A percentile compares a stretch with the other conserved stretches of the same genome.
Evolutionary conservation across 2,329 filamentous ascomycete species (phyloP).

Genomic region (Xylariales sp.): DNA sequence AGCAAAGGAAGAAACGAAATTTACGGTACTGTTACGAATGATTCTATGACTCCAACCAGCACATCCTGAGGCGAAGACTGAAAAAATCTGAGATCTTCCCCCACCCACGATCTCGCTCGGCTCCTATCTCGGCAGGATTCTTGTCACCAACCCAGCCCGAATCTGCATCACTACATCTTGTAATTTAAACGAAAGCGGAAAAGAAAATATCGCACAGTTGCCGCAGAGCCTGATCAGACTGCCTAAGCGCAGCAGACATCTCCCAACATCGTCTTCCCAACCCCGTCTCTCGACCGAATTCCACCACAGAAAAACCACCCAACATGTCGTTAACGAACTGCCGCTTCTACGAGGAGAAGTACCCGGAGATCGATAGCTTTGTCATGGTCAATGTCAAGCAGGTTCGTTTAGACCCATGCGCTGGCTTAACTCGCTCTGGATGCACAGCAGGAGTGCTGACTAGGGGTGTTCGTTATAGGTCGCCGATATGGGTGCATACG

Average conservation of each 20-base stretch:
- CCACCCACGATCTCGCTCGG: too few relatives aligned
- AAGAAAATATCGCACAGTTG: neutral
- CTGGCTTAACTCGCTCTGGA: constrained; percentile 4
- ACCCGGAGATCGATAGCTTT: constrained; percentile 97
- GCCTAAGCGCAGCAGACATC: constrained; percentile 6
- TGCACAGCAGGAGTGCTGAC: constrained; percentile 13
- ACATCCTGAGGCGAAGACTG: too few relatives aligned
- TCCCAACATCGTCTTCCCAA: neutral
- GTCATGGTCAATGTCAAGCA: constrained; percentile 99
- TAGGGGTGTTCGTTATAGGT: constrained; percentile 63
- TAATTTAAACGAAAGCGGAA: too few relatives aligned
- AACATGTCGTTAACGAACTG: constrained; percentile 94
- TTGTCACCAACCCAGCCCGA: too few relatives aligned
- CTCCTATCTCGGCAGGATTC: too few relatives aligned
- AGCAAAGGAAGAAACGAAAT: too few relatives aligned
- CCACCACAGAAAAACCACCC: constrained; percentile 39
- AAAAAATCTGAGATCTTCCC: too few relatives aligned
- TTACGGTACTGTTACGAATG: too few relatives aligned
- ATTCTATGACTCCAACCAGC: too few relatives aligned
- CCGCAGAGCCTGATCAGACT: neutral
- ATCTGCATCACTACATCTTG: too few relatives aligned
- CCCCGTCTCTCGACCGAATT: neutral
- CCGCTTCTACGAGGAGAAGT: constrained; percentile 97
- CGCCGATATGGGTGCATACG: constrained; percentile 99
- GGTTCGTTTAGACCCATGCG: too few relatives aligned